phyloP scores from a whole-genome alignment of 352 stramenopile species.

The Phytophthora lateralis region DNA sequence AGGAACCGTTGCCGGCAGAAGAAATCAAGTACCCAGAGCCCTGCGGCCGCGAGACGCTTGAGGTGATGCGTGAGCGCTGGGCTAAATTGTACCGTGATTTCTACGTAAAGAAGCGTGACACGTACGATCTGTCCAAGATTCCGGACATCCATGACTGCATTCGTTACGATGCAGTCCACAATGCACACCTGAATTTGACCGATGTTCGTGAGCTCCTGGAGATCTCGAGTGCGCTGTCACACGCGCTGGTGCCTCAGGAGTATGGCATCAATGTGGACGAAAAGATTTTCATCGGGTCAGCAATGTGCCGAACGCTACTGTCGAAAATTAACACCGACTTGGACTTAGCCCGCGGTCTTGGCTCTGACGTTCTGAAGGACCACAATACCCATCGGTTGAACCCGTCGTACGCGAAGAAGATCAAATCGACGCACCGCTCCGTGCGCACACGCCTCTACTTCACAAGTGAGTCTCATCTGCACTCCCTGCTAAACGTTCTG shows the following conservation, averaged over 20 bases:
- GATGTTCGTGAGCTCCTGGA: slow-evolving; percentile 95
- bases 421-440: slow-evolving; percentile 94
- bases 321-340: slow-evolving; percentile 91
- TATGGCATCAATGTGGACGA: slow-evolving; percentile 90
- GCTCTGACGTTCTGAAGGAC: slow-evolving; percentile 49
- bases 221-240: slow-evolving; percentile 93
- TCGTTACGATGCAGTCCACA: slow-evolving; percentile 98
- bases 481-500: slow-evolving; percentile 98
- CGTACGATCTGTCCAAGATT: slow-evolving; percentile 96
- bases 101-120: slow-evolving; percentile 92
- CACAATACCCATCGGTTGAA: slow-evolving; percentile 84
- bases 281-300: slow-evolving; percentile 87
- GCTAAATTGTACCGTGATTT: slow-evolving; percentile 96
- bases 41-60: slow-evolving; percentile 82
- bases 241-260: slow-evolving; percentile 87
- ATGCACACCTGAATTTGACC: slow-evolving; percentile 93
- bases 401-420: slow-evolving; percentile 82
- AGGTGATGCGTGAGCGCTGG: slow-evolving; percentile 92
- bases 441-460: slow-evolving; percentile 99
- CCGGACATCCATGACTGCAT: slow-evolving; percentile 99
- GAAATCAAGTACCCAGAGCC: slow-evolving; percentile 80
- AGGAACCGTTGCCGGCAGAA: slow-evolving; percentile 48
- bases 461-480: slow-evolving; percentile 98
- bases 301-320: slow-evolving; percentile 87
- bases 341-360: slow-evolving; percentile 72